phyloP scores from a whole-genome alignment of 352 stramenopile species.

The Pythium aquatile region DNA sequence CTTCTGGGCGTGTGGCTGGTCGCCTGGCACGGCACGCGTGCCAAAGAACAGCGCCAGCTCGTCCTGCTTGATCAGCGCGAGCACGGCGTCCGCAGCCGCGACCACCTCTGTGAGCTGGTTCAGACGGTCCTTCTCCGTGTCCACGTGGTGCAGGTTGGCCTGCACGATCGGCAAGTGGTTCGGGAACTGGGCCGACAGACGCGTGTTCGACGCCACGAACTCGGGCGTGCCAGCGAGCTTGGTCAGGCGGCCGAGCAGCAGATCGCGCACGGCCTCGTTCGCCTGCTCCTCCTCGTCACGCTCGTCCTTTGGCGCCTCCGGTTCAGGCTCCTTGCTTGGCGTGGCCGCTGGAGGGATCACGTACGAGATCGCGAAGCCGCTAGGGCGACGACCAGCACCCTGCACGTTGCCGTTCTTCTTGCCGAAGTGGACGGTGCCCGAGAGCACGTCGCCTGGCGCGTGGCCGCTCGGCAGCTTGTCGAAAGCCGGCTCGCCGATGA shows the following conservation, averaged over 20 bases:
- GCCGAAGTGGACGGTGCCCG: slow-evolving; percentile 69
- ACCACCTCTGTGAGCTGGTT: slow-evolving; percentile 51
- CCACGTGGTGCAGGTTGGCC: slow-evolving; percentile 70
- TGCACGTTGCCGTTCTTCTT: slow-evolving; percentile 68
- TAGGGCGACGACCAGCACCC: slow-evolving; percentile 54
- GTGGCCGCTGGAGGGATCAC: slow-evolving; percentile 62
- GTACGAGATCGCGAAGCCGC: slow-evolving; percentile 74
- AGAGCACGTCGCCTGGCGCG: slow-evolving; percentile 59
- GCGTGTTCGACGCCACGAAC: slow-evolving; percentile 53
- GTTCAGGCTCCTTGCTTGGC: slow-evolving; percentile 58
- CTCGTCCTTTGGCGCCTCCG: slow-evolving; percentile 67
- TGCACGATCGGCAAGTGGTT: slow-evolving; percentile 61
- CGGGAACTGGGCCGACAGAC: slow-evolving; percentile 53
- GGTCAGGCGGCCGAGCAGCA: slow-evolving; percentile 61
- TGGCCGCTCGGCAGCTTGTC: slow-evolving; percentile 69
- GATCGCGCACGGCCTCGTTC: slow-evolving; percentile 69
- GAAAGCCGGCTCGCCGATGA: slow-evolving; percentile 61
- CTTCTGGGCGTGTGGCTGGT: slow-evolving; percentile 51
- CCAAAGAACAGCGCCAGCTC: slow-evolving; percentile 76
- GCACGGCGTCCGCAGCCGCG: slow-evolving; percentile 50
- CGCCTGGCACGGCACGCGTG: slow-evolving; percentile 50
- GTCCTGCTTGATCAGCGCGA: slow-evolving; percentile 59
- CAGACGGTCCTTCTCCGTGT: slow-evolving; percentile 51
- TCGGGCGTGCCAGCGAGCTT: slow-evolving; percentile 70
- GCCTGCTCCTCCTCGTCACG: slow-evolving; percentile 62